Evolutionary conservation across 148 eudicot genomes (phyloP), one percentile per base, ranked within the genome.

Genomic region (Rhododendron molle): DNA sequence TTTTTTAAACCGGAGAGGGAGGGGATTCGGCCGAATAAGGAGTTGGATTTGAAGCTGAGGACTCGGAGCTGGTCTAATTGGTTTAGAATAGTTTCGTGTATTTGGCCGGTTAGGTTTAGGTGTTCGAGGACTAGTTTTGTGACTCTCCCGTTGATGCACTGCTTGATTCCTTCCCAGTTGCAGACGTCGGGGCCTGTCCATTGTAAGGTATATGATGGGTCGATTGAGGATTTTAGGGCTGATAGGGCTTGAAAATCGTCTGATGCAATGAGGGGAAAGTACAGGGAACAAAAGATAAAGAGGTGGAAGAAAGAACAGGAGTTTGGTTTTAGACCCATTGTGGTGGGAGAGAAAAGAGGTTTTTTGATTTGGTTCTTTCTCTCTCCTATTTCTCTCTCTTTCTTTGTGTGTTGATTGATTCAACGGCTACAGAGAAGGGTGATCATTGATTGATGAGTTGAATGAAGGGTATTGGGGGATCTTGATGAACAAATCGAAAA

Each of bases 61-160:
- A 97, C 95, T 2, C 98, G 88, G 4, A 97, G 91, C 86, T 97
- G 95, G 81, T 93, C 94, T 20, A 96, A 88, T 6, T 84, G 83
- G 13, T 90, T 89, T 1, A 97, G 83, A 32, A 60, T 86, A 2
- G 9, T 56, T n/a, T 81, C 87, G 79, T 91, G 90, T 49, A 97
- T 73, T 80, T 21, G 72, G 5, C 98, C 96, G 28, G 85, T 92
- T 14, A 97, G 78, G 38, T 89, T 92, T 7, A 86, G 86, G 76
- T 89, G 78, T 76, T 96, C 99, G 0, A 95, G 90, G 2, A 96
- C 96, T 12, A 97, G 98, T 87, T 97, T 97, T 0, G 91, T 88
- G 16, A 97, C 94, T n/a, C 98, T 90, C 1, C 95, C 94, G n/a
- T 86, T 88, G 69, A 90, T 84, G 79, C 99, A 97, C 83, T 94